Evolutionary conservation across 1,139 yeast genomes (phyloP), one percentile per base, ranked within the genome.

Genomic region (Yamadazyma atmosphaerica): DNA sequence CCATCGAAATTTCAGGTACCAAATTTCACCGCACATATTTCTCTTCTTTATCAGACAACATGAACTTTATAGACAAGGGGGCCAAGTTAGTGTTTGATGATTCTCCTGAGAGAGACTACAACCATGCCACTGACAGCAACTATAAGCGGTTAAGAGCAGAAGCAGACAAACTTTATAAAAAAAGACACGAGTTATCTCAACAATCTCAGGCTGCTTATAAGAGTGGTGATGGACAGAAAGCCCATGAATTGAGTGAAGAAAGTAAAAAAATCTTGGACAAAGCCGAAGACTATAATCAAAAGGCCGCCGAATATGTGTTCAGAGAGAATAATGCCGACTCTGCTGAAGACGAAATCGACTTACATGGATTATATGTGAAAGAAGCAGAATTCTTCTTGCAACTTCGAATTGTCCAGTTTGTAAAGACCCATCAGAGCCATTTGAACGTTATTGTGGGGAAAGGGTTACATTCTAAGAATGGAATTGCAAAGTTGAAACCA

Each of bases 281-380:
- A 49, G 95, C 90, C 28, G 95, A 88, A 40, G 61, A 68, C 30
- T 79, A 72, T 56, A 89, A 89, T 62, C 66, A 72, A 23, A 79
- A 83, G 58, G 98, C 98, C 1, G 97, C 97, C 1, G 90, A 82
- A 56, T 90, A 83, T 57, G 98, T 89, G 2, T 90, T 90, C 58
- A 70, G 83, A 34, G 92, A 86, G 50, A 92, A 92, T 58, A 92
- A 92, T 55, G 78, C 87, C 24, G 97, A 89, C 55, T 83, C 94
- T 23, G 82, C 78, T 23, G 74, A 73, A 13, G 86, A 88, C 58
- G 98, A 92, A 61, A 88, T 92, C 46, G 98, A 92, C 61, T 72
- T 92, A 42, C 98, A 92, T 60, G 98, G 98, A 0, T 69, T 92
- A 28, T 89, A 74, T 50, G 95, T 90, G 25, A 85, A 83, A 59